Percentiles rank a stretch among this genome's conserved stretches.
Evolutionary conservation across 768 basidiomycete species (phyloP).

Genomic region (Tricholoma sp.): DNA sequence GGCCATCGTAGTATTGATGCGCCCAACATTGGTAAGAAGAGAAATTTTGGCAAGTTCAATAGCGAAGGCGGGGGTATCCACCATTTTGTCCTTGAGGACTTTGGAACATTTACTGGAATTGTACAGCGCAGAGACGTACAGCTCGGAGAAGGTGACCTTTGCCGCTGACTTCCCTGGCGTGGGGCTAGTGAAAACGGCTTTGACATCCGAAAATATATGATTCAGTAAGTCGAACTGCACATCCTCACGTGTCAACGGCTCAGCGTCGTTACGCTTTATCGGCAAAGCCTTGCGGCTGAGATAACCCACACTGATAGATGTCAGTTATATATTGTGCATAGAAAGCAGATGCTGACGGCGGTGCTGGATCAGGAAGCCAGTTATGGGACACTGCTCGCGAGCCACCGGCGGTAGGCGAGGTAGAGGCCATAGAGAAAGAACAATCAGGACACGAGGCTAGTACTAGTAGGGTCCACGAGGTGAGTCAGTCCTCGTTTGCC

Average conservation of each 20-base stretch:
- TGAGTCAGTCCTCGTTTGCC: not conserved
- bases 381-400: conserved; percentile 23
- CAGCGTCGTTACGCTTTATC: conserved; percentile 79
- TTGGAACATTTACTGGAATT: conserved; percentile 83
- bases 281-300: conserved; percentile 67
- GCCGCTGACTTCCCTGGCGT: conserved; percentile 35
- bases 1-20: conserved; percentile 91
- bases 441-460: conserved; percentile 29
- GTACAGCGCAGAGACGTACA: conserved; percentile 79
- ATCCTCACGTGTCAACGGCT: conserved; percentile 77
- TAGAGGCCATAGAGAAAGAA: conserved; percentile 43
- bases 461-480: conserved; percentile 18
- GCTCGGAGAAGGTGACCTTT: conserved; percentile 71
- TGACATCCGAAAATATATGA: conserved; percentile 69
- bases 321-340: conserved; percentile 6
- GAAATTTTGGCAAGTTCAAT: conserved; percentile 80
- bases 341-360: conserved; percentile 41
- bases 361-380: conserved; percentile 46
- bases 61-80: conserved; percentile 72
- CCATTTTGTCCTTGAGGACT: conserved; percentile 84
- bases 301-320: conserved; percentile 43
- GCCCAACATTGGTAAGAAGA: conserved; percentile 81
- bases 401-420: conserved; percentile 26
- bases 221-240: conserved; percentile 83
- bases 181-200: conserved; percentile 67